These are phyloP conservation scores for Vicia faba DNA, from an alignment of 306 rosid species.

Conservation along the genomic window DNA sequence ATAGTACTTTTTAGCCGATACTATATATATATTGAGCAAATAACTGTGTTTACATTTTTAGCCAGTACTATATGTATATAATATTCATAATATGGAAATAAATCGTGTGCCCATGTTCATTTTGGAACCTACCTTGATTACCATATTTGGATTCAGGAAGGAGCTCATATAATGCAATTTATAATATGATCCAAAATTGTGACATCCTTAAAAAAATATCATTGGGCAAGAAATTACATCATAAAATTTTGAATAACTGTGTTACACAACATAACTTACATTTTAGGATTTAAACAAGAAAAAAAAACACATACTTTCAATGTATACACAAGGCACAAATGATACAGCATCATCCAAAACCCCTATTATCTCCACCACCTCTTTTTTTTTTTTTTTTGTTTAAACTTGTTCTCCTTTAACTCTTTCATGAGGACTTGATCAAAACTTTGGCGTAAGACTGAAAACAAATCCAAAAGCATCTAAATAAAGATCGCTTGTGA, in stretches of 20 bases:
- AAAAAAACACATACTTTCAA: constrained; percentile 39
- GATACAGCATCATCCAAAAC: constrained; percentile 27
- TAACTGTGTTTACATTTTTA: no score
- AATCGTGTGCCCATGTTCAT: no score
- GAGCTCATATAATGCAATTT: neutral
- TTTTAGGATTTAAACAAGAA: neutral
- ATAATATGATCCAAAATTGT: constrained; percentile 29
- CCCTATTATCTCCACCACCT: neutral
- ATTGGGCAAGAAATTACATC: constrained; percentile 17
- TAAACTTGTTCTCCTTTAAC: constrained; percentile 8
- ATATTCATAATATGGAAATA: no score
- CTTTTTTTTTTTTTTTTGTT: constrained; percentile 9
- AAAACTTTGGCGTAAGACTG: constrained; percentile 47
- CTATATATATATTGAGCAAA: no score
- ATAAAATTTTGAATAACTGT: constrained; percentile 18
- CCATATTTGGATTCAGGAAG: neutral
- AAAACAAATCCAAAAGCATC: constrained; percentile 38
- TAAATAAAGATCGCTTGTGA: constrained; percentile 24
- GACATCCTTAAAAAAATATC: constrained; percentile 12
- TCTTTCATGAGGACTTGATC: constrained; percentile 23
- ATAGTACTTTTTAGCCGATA: no score
- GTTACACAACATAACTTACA: constrained; percentile 28
- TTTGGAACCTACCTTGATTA: neutral
- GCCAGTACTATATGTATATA: no score
- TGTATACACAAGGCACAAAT: constrained; percentile 57